phyloP scores from a whole-genome alignment of 148 eudicot species.

The Arbutus unedo region DNA sequence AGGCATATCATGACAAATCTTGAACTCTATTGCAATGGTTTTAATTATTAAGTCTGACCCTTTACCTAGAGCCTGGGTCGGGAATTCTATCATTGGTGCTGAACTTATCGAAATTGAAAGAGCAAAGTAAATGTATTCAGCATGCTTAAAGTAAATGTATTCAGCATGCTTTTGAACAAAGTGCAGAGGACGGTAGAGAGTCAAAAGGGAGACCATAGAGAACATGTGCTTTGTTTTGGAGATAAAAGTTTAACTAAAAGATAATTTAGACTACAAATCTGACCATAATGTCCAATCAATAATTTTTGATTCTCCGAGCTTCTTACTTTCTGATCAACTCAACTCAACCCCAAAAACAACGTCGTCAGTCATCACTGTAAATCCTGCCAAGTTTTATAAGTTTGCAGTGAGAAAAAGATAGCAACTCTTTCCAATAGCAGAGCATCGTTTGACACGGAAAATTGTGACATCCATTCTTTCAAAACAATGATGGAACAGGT shows the following conservation, averaged over 20 bases:
- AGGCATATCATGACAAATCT: not conserved
- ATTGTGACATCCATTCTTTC: not conserved
- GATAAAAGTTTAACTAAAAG: not conserved
- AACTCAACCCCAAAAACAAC: not conserved
- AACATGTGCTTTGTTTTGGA: not conserved
- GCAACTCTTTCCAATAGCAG: constrained; percentile 9
- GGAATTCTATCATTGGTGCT: too few species aligned
- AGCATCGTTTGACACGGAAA: not conserved
- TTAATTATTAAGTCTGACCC: not conserved
- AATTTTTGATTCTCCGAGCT: not conserved
- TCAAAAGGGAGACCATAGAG: not conserved
- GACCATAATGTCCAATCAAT: not conserved
- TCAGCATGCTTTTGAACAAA: not conserved
- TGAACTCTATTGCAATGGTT: not conserved
- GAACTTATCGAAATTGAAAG: too few species aligned
- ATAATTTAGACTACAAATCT: not conserved
- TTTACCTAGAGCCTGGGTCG: too few species aligned
- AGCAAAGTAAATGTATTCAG: not conserved
- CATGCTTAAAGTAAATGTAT: too few species aligned
- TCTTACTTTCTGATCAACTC: constrained; percentile 3
- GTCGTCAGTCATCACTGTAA: not conserved
- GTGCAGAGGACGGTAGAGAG: not conserved
- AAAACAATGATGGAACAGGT: not conserved
- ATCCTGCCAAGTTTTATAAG: not conserved
- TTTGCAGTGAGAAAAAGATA: not conserved